A percentile compares a stretch with the other conserved stretches of the same genome.
Conservation (phyloP, 192 early-diverging fungal species). For the Podila clonocystis region DNA sequence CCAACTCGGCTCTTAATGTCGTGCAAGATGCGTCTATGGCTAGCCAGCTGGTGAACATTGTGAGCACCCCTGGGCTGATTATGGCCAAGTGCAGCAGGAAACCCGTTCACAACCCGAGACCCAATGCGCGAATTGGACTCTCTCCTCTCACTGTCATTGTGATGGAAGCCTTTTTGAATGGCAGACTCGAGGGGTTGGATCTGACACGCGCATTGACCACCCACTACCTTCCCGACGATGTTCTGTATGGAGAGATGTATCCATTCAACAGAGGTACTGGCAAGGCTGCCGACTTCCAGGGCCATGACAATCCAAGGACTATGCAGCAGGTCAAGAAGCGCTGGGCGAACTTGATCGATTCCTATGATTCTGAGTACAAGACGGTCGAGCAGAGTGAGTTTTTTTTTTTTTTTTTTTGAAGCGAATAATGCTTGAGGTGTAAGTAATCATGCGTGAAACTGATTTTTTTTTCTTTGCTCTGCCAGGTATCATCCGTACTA, state of each 20-base stretch:
- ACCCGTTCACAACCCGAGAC: too few relatives aligned
- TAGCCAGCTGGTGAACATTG: neutral
- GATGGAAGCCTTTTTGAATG: conserved; percentile 20
- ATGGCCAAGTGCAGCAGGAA: neutral
- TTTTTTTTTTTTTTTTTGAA: neutral
- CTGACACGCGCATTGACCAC: conserved; percentile 6
- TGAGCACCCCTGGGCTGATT: neutral
- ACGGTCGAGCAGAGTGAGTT: neutral
- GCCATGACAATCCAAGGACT: neutral
- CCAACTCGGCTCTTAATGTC: neutral
- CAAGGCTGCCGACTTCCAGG: too few relatives aligned
- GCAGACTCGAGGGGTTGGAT: conserved; percentile 15
- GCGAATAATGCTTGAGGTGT: neutral
- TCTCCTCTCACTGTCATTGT: conserved; percentile 11
- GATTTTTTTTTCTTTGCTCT: neutral
- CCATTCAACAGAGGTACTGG: neutral
- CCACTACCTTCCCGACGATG: conserved; percentile 1
- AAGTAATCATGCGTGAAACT: neutral
- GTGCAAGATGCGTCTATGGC: neutral
- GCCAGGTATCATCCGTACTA: conserved; percentile 10
- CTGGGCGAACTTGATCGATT: neutral
- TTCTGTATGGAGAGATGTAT: conserved; percentile 12
- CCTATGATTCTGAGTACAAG: neutral
- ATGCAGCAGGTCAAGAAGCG: conserved; percentile 15
- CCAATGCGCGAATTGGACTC: neutral